These are phyloP conservation scores for Sarcodon sp. DNA, from an alignment of 768 basidiomycete species.

Conservation along the genomic window DNA sequence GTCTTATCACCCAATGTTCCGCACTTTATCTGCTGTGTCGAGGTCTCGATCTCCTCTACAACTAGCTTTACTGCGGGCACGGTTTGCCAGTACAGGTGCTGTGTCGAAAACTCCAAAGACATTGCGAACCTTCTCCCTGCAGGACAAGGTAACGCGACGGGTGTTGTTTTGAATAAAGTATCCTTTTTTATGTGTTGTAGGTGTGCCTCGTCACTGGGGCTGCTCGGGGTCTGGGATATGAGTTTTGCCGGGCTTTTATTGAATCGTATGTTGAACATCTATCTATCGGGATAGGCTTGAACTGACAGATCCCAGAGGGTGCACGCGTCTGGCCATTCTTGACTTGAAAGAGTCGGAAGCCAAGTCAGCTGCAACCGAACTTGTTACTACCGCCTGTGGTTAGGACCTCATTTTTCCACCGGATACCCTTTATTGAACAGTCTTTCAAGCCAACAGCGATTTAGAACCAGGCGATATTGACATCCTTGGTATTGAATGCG, in stretches of 20 bases:
- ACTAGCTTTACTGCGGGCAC: too few relatives aligned
- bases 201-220: conserved; percentile 91
- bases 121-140: conserved; percentile 68
- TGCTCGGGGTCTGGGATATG: conserved; percentile 81
- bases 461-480: conserved; percentile 42
- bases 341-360: conserved; percentile 71
- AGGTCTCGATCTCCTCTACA: too few relatives aligned
- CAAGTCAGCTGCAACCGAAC: conserved; percentile 52
- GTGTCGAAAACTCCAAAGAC: conserved; percentile 20
- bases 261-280: conserved; percentile 44
- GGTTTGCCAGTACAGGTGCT: too few relatives aligned
- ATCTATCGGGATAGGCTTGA: neutral
- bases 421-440: conserved; percentile 11
- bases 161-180: neutral
- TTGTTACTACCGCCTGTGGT: conserved; percentile 42
- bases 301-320: conserved; percentile 43
- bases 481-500: conserved; percentile 70
- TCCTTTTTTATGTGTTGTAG: conserved; percentile 20
- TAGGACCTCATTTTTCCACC: conserved; percentile 11
- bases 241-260: conserved; percentile 85
- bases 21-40: too few relatives aligned
- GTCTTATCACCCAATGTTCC: too few relatives aligned
- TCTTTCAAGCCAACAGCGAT: conserved; percentile 37
- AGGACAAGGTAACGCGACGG: conserved; percentile 42
- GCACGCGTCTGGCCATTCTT: conserved; percentile 65